Conservation (phyloP, 1,139 yeast species). For the Geotrichum candidum region DNA sequence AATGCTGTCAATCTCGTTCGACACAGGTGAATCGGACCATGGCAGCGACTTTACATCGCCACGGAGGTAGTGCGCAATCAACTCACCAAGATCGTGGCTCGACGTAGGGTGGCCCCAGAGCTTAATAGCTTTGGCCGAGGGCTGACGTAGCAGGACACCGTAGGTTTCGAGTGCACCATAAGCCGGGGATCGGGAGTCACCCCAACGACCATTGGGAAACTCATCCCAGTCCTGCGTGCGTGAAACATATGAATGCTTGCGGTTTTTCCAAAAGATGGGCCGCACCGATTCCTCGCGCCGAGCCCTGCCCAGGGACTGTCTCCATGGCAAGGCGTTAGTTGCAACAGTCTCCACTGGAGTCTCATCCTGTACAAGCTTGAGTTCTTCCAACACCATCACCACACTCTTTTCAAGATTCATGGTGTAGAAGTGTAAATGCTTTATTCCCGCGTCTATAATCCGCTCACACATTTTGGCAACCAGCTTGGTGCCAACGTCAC, state of each 20-base stretch:
- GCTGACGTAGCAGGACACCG: conserved; percentile 46
- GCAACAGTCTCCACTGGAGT: conserved; percentile 33
- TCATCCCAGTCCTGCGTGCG: conserved; percentile 95
- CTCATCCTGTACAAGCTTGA: conserved; percentile 45
- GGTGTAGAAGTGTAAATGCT: conserved; percentile 90
- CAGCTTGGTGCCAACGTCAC: conserved; percentile 79
- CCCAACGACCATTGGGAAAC: conserved; percentile 94
- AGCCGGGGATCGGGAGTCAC: conserved; percentile 90
- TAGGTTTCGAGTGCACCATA: conserved; percentile 75
- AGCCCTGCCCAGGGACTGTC: conserved; percentile 78
- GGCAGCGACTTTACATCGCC: conserved; percentile 77
- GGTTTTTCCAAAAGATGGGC: conserved; percentile 94
- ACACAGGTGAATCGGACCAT: conserved; percentile 90
- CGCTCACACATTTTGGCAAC: conserved; percentile 78
- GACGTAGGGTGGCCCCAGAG: conserved; percentile 80
- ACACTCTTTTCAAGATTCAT: conserved; percentile 93
- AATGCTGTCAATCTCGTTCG: conserved; percentile 67
- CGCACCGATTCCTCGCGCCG: conserved; percentile 79
- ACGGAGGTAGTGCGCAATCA: conserved; percentile 59
- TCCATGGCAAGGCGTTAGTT: conserved; percentile 61
- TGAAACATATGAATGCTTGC: conserved; percentile 83
- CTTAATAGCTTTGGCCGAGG: conserved; percentile 66
- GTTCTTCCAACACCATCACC: conserved; percentile 73
- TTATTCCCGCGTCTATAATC: conserved; percentile 67
- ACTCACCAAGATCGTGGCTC: conserved; percentile 52